Evolutionary conservation across 345 rosid species (phyloP), one percentile per base, ranked within the genome.

Genomic region (Boechera retrofracta): DNA sequence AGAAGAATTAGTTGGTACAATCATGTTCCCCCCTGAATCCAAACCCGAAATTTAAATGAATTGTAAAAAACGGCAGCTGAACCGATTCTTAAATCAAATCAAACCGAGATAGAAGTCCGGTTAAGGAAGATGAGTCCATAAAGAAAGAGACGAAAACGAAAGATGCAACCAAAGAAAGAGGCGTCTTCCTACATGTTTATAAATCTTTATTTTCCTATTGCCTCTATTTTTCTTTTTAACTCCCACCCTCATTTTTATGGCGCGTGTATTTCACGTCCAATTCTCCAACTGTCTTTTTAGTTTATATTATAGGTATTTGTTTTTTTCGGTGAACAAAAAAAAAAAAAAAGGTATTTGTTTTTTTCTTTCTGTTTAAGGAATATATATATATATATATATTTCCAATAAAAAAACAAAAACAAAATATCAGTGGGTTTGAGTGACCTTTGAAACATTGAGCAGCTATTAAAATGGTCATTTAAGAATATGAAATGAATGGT

Each of bases 201-300:
- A 54, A 53, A 44, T 47, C 42, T 67, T 26, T 75, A 67, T 67
- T 75, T 74, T 75, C 67, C 28, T 67, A 36, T 58, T 66, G 73
- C 53, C 62, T 48, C 12, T 45, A 8, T 59, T 28, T 3, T 39
- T 38, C 21, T 18, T 21, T 68, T 52, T 61, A 6, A 41, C 12
- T 7, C 38, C 7, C 64, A 76, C 64, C 5, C 64, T 69, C 64
- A 12, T 11, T 10, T 54, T 12, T 21, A 0, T 29, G 1, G 29
- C 74, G 54, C 74, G 69, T 76, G 63, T 13, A 0, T 7, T 56
- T 39, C 72, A 59, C 61, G 5, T 55, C 55, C 4, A n/a, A 6
- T 42, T 60, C 26, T 38, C 8, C 10, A 8, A 31, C 4, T 21
- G 21, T 6, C 3, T 49, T 66, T 49, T 18, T 18, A 11, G 2